Evolutionary conservation across 768 basidiomycete species (phyloP).

Genomic region (Kwoniella botswanensis): DNA sequence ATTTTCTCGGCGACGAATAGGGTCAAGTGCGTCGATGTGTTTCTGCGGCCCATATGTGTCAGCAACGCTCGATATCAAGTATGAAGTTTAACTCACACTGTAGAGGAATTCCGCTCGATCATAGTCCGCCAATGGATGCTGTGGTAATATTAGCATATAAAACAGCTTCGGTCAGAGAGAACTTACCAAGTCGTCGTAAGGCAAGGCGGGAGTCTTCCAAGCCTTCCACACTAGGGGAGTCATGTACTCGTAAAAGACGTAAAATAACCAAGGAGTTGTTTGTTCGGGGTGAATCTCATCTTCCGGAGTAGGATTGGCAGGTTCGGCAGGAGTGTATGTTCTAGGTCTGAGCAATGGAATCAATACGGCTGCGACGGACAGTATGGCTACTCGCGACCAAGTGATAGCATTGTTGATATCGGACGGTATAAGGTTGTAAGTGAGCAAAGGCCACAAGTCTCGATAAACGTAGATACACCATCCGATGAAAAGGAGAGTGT

Average conservation of each 20-base stretch:
- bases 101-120: constrained; percentile 55
- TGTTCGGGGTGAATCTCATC: constrained; percentile 61
- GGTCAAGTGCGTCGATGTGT: constrained; percentile 58
- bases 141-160: not conserved
- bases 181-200: constrained; percentile 54
- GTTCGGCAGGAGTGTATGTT: constrained; percentile 67
- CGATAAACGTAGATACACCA: constrained; percentile 66
- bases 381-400: constrained; percentile 65
- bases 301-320: constrained; percentile 48
- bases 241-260: constrained; percentile 64
- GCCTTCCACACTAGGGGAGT: constrained; percentile 61
- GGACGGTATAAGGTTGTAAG: constrained; percentile 63
- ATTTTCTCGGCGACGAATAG: constrained; percentile 50
- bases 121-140: constrained; percentile 64
- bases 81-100: constrained; percentile 25
- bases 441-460: constrained; percentile 67
- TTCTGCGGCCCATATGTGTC: constrained; percentile 11
- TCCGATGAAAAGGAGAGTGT: constrained; percentile 62
- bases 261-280: constrained; percentile 62
- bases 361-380: constrained; percentile 62
- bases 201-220: constrained; percentile 50
- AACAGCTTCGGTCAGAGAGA: not conserved
- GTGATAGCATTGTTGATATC: constrained; percentile 61
- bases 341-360: constrained; percentile 67
- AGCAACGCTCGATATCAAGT: too few species aligned